These are phyloP conservation scores for Chimonanthus praecox DNA, from an alignment of 164 flowering plant genomes.

Conservation along the genomic window DNA sequence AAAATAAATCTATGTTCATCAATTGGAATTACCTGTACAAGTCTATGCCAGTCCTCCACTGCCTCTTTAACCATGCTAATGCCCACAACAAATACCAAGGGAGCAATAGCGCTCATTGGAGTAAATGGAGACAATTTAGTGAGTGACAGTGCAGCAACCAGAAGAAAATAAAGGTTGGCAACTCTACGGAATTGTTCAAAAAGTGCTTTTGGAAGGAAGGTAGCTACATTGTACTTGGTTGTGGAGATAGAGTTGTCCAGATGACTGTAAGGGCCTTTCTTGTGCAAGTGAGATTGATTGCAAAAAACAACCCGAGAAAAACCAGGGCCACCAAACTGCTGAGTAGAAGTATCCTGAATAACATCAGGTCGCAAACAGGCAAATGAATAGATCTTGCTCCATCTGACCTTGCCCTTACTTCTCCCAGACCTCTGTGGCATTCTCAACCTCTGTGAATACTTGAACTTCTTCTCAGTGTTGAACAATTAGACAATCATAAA, in stretches of 20 bases:
- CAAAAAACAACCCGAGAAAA: conserved; percentile 54
- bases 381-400: conserved; percentile 57
- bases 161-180: conserved; percentile 61
- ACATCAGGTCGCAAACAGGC: conserved; percentile 29
- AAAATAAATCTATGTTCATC: background rate
- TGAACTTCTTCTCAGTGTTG: background rate
- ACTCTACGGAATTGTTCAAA: conserved; percentile 70
- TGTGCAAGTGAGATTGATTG: conserved; percentile 41
- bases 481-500: background rate
- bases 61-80: conserved; percentile 61
- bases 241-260: conserved; percentile 40
- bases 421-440: conserved; percentile 18
- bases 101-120: conserved; percentile 43
- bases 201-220: conserved; percentile 57
- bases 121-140: conserved; percentile 37
- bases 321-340: conserved; percentile 43
- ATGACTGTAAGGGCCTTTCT: conserved; percentile 33
- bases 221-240: conserved; percentile 47
- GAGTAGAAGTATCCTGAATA: conserved; percentile 13
- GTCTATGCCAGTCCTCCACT: conserved; percentile 64
- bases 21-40: conserved; percentile 37
- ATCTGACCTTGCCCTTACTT: conserved; percentile 29
- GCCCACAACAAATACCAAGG: conserved; percentile 62
- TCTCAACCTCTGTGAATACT: background rate
- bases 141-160: conserved; percentile 41